A percentile compares a stretch with the other conserved stretches of the same genome.
phyloP scores from a whole-genome alignment of 306 rosid genomes.

The Vigna unguiculata region DNA sequence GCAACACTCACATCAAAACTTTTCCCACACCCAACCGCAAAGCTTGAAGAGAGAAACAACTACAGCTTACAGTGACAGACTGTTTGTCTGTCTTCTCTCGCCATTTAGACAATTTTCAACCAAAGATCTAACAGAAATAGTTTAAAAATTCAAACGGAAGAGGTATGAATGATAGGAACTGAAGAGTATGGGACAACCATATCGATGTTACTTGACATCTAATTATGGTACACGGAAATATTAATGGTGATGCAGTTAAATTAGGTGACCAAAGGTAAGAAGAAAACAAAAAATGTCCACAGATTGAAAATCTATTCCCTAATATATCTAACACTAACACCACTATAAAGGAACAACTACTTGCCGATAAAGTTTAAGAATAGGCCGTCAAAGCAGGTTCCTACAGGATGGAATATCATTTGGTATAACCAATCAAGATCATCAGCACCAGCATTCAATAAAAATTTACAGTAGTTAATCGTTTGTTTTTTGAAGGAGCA shows the following conservation, averaged over 20 bases:
- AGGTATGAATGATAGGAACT: constrained; percentile 15
- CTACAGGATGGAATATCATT: constrained; percentile 39
- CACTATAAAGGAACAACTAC: background rate
- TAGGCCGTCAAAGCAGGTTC: background rate
- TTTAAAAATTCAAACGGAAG: constrained; percentile 7
- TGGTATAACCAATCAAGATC: constrained; percentile 41
- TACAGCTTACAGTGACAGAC: constrained; percentile 15
- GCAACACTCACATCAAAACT: background rate
- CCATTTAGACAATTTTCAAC: constrained; percentile 27
- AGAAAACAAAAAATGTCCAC: constrained; percentile 19
- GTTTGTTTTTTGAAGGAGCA: constrained; percentile 49
- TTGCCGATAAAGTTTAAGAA: constrained; percentile 9
- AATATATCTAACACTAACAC: background rate
- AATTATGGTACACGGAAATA: constrained; percentile 9
- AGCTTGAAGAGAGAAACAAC: background rate
- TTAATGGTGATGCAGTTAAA: constrained; percentile 14
- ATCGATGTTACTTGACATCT: constrained; percentile 34
- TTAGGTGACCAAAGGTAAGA: constrained; percentile 26
- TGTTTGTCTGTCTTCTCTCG: background rate
- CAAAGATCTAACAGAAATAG: background rate
- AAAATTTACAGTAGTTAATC: constrained; percentile 49
- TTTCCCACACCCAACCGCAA: background rate
- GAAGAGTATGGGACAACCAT: constrained; percentile 42
- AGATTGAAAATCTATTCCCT: constrained; percentile 12
- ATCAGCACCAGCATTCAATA: constrained; percentile 38